Conservation (phyloP, 2,329 filamentous ascomycete genomes). For the Onygenales sp. region DNA sequence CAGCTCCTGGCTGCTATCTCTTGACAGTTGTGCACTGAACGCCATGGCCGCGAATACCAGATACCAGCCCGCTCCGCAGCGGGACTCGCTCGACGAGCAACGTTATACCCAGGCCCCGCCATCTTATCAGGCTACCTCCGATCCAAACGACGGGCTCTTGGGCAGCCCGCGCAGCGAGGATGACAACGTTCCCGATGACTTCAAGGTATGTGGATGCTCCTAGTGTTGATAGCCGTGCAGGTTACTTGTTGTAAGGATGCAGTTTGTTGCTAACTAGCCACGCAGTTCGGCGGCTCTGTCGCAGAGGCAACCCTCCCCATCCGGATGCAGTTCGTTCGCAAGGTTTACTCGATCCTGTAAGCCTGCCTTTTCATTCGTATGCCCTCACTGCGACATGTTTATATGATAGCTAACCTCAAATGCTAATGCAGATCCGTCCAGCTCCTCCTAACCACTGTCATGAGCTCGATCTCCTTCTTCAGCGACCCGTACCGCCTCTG, state of each 20-base stretch:
- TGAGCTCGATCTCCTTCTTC: conserved; percentile 81
- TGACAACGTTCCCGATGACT: conserved; percentile 92
- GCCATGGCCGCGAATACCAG: conserved; percentile 66
- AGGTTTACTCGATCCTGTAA: conserved; percentile 91
- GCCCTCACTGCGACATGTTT: not conserved
- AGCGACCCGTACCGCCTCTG: conserved; percentile 68
- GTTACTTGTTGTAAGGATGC: not conserved
- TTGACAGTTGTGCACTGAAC: not conserved
- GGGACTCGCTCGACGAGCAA: conserved; percentile 71
- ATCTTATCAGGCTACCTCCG: conserved; percentile 59
- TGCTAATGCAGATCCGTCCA: conserved; percentile 60
- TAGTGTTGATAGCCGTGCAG: not conserved
- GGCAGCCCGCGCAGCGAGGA: conserved; percentile 63
- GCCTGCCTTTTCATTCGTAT: conserved; percentile 14
- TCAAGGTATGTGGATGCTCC: conserved; percentile 57
- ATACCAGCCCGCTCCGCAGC: conserved; percentile 73
- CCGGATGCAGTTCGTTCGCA: conserved; percentile 91
- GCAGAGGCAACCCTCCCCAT: conserved; percentile 92
- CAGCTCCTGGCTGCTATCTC: not conserved
- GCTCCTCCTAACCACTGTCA: conserved; percentile 69
- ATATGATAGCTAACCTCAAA: not conserved
- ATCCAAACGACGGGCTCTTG: conserved; percentile 50
- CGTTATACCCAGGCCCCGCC: conserved; percentile 70
- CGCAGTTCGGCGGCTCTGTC: conserved; percentile 79
- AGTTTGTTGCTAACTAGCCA: not conserved